Base-by-base conservation (phyloP, 2,329 filamentous ascomycete species). In the Periconia macrospinosa region DNA sequence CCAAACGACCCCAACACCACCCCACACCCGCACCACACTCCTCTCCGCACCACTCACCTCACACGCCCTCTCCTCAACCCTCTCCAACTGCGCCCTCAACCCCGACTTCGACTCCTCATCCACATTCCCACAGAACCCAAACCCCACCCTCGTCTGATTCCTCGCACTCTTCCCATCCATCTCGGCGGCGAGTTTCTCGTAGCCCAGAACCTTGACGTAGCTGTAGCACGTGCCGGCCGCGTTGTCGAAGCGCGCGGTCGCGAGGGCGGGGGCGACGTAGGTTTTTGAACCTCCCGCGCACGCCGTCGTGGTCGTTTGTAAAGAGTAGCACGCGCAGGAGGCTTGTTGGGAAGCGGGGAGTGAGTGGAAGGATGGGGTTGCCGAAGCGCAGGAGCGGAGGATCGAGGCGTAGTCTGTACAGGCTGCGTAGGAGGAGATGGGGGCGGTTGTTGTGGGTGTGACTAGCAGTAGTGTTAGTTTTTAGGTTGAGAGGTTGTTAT, bases 361-460 rank as follows among this genome's bases (percentile, higher is more conserved):
- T 8, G 42, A 41, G 45, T 55, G 55, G 46, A 60, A 60, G 14
- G 48, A 52, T 2, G 53, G 13, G 2, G 55, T 55, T 27, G 37
- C 44, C 5, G 48, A 52, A n/a, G 51, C 51, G 44, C 58, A 60
- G 18, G 45, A 49, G 27, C 18, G 19, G 20, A 60, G 49, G 17
- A 51, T 50, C 3, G 30, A 33, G 6, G 58, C 58, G 45, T 58
- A 60, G 23, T 52, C 46, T 50, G 48, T 56, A 47, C 58, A 60
- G 44, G 53, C 53, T 30, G 55, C 43, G 44, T 47, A 60, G 14
- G 55, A 49, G 17, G 48, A 41, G 9, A 58, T 44, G 10, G 53
- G 50, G 13, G 55, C 45, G 6, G 53, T 53, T 1, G 50, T 41
- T 27, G 57, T 58, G n/a, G 53, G 53, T 15, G 50, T 53, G 41